Evolutionary conservation across 345 rosid genomes (phyloP).

Genomic region (Microthlaspi erraticum): DNA sequence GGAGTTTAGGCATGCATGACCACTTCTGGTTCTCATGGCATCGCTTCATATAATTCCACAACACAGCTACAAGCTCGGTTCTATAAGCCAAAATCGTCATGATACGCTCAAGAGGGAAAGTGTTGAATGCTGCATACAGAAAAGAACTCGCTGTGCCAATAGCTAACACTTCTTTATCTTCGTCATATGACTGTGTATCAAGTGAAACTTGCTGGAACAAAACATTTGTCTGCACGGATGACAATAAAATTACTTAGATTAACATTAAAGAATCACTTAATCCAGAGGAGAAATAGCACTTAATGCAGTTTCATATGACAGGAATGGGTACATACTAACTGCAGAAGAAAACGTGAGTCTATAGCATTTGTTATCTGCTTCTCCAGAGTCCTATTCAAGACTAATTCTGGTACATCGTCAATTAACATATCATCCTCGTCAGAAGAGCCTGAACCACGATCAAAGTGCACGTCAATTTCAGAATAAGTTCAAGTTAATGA

Average conservation of each 20-base stretch:
- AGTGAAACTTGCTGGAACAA: constrained; percentile 64
- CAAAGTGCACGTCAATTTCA: constrained; percentile 27
- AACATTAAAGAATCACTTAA: constrained; percentile 22
- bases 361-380: constrained; percentile 76
- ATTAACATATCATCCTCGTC: constrained; percentile 71
- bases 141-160: constrained; percentile 95
- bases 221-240: constrained; percentile 72
- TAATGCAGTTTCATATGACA: constrained; percentile 23
- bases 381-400: constrained; percentile 64
- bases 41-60: constrained; percentile 90
- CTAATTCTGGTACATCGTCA: constrained; percentile 59
- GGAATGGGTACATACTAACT: constrained; percentile 67
- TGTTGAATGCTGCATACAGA: constrained; percentile 78
- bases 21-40: constrained; percentile 89
- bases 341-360: constrained; percentile 85
- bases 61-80: constrained; percentile 88
- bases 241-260: constrained; percentile 26
- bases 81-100: constrained; percentile 93
- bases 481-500: constrained; percentile 22
- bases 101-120: constrained; percentile 77
- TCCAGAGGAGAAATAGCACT: constrained; percentile 27
- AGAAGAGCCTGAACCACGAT: constrained; percentile 57
- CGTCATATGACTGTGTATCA: constrained; percentile 45
- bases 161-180: constrained; percentile 74
- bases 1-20: constrained; percentile 66